Conservation (phyloP, 345 rosid genomes). For the Citrus inodora region DNA sequence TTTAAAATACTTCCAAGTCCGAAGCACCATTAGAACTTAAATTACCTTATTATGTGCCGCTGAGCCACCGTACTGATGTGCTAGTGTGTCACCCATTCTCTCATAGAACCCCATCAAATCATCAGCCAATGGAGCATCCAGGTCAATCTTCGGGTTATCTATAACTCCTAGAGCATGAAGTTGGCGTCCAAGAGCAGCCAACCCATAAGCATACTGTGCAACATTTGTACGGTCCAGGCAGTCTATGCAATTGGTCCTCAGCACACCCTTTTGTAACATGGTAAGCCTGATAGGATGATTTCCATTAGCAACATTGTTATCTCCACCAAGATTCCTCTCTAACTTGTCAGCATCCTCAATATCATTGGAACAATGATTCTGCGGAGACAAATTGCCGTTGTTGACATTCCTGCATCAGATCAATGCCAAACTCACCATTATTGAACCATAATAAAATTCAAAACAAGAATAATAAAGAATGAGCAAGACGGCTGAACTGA, state of each 20-base stretch:
- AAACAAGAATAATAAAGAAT: not conserved
- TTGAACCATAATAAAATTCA: not conserved
- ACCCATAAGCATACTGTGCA: slow-evolving; percentile 94
- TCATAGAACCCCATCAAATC: slow-evolving; percentile 83
- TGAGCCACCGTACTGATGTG: slow-evolving; percentile 89
- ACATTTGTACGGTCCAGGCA: slow-evolving; percentile 99
- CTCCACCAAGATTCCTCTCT: slow-evolving; percentile 42
- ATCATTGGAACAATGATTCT: slow-evolving; percentile 37
- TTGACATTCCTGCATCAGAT: slow-evolving; percentile 47
- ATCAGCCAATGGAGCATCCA: slow-evolving; percentile 79
- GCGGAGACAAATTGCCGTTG: slow-evolving; percentile 31
- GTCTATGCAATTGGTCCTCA: slow-evolving; percentile 97
- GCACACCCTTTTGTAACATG: slow-evolving; percentile 80
- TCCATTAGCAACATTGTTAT: slow-evolving; percentile 42
- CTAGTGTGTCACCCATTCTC: slow-evolving; percentile 87
- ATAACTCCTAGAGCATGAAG: slow-evolving; percentile 74
- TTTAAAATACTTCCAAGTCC: not conserved
- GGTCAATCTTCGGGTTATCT: slow-evolving; percentile 64
- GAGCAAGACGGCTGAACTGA: not conserved
- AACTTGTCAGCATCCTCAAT: slow-evolving; percentile 40
- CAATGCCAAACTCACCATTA: slow-evolving; percentile 19
- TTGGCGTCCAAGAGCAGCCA: slow-evolving; percentile 93
- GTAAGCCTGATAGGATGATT: slow-evolving; percentile 46
- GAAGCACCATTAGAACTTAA: slow-evolving; percentile 6
- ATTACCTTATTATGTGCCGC: slow-evolving; percentile 85